Evolutionary conservation across 768 basidiomycete genomes (phyloP), one percentile per base, ranked within the genome.

Genomic region (Daedaleopsis sinensis): DNA sequence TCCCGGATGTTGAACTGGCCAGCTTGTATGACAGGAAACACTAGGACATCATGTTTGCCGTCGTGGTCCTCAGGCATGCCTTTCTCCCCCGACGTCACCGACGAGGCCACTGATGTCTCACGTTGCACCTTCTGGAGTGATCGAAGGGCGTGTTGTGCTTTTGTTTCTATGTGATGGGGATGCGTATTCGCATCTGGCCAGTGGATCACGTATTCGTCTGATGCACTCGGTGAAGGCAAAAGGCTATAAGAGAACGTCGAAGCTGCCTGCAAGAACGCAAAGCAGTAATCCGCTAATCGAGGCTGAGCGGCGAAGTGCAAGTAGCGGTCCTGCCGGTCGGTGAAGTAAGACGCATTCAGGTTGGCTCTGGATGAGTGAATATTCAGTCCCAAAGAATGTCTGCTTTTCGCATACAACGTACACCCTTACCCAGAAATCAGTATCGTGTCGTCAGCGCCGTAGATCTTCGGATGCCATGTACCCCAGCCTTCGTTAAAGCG

Each of bases 381-480:
- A 42, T 56, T 23, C n/a, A 35, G 52, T n/a, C 11, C n/a, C 55
- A 55, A 42, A 18, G 23, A 47, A 38, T 15, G 53, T 1, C 0
- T 35, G 36, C 27, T 35, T 55, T 57, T 37, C 48, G 55, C 27
- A 21, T 50, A 62, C 16, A 51, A 68, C 52, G 21, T 44, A 77
- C 80, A 52, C 59, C 73, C 86, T 75, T 65, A 96, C 96, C 97
- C 97, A 67, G 87, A 93, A 62, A 99, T 86, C 73, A 99, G 86
- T 46, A 99, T 82, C 55, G 96, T 87, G 70, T 98, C 89, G 71
- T 99, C 97, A 0, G 84, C 89, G 19, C 94, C 94, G 70, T 99
- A 99, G 58, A 95, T 83, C 75, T 99, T 99, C 4, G 93, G 90
- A 72, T 98, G 97, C 96, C 96, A 98, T 1, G 96, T 94, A 6